These are phyloP conservation scores for Novymonas esmeraldas DNA, from an alignment of 208 protist genomes.

Conservation along the genomic window DNA sequence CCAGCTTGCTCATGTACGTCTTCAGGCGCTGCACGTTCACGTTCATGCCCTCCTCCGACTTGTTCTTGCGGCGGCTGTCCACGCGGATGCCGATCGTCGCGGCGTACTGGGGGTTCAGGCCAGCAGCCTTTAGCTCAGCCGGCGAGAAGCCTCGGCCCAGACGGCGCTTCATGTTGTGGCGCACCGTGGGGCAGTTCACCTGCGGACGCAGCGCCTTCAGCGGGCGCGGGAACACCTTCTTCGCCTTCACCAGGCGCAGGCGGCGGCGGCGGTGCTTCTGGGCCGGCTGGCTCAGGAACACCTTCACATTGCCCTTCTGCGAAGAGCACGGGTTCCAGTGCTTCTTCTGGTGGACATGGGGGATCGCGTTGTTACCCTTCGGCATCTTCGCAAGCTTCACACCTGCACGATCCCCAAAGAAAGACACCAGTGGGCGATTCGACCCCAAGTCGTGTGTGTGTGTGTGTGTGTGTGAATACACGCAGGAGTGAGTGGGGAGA, in stretches of 20 bases:
- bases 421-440: no score
- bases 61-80: slow-evolving; percentile 96
- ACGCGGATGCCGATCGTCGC: slow-evolving; percentile 97
- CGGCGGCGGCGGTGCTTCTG: slow-evolving; percentile 87
- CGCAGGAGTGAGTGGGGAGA: no score
- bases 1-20: slow-evolving; percentile 96
- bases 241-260: slow-evolving; percentile 88
- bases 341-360: slow-evolving; percentile 96
- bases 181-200: slow-evolving; percentile 94
- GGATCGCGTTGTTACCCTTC: slow-evolving; percentile 97
- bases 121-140: slow-evolving; percentile 95
- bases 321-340: slow-evolving; percentile 94
- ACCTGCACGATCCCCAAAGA: no score
- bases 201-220: slow-evolving; percentile 93
- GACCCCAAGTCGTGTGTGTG: no score
- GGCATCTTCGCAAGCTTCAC: slow-evolving; percentile 93
- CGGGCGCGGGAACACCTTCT: slow-evolving; percentile 96
- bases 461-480: no score
- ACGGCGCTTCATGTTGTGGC: slow-evolving; percentile 97
- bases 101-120: slow-evolving; percentile 85
- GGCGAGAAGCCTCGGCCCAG: slow-evolving; percentile 97
- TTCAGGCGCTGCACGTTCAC: slow-evolving; percentile 97
- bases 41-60: slow-evolving; percentile 93
- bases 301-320: slow-evolving; percentile 93
- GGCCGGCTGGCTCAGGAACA: slow-evolving; percentile 90